phyloP scores from a whole-genome alignment of 768 basidiomycete genomes.

The Leccinum imitatum region DNA sequence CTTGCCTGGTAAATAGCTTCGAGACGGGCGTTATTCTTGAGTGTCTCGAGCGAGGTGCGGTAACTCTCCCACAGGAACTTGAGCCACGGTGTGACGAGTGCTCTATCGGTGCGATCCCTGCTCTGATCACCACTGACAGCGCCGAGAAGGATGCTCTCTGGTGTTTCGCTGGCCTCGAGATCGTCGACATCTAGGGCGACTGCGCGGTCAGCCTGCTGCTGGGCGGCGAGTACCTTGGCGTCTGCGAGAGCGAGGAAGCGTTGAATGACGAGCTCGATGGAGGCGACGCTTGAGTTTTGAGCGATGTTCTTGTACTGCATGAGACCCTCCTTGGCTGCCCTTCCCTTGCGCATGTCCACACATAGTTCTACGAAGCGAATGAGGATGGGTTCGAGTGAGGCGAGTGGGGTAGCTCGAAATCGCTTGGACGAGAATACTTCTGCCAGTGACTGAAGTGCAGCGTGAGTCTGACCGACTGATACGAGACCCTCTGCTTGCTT shows the following conservation, averaged over 20 bases:
- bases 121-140: not conserved
- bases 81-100: too few relatives aligned
- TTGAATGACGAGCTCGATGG: slow-evolving; percentile 60
- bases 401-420: slow-evolving; percentile 87
- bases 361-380: slow-evolving; percentile 94
- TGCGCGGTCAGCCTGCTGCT: not conserved
- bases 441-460: slow-evolving; percentile 84
- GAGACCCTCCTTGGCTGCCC: slow-evolving; percentile 78
- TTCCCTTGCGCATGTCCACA: slow-evolving; percentile 91
- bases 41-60: too few relatives aligned
- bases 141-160: not conserved
- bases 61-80: too few relatives aligned
- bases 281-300: slow-evolving; percentile 86
- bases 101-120: not conserved
- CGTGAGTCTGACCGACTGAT: slow-evolving; percentile 87
- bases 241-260: not conserved
- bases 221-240: not conserved
- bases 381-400: slow-evolving; percentile 93
- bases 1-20: too few relatives aligned
- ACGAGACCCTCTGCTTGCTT: slow-evolving; percentile 95
- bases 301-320: slow-evolving; percentile 81
- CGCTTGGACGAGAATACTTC: slow-evolving; percentile 94
- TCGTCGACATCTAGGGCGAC: slow-evolving; percentile 80
- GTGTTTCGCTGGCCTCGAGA: slow-evolving; percentile 72
- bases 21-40: too few relatives aligned